Evolutionary conservation across 83 land plant genomes (phyloP).

Genomic region (Isoetes engelmannii): DNA sequence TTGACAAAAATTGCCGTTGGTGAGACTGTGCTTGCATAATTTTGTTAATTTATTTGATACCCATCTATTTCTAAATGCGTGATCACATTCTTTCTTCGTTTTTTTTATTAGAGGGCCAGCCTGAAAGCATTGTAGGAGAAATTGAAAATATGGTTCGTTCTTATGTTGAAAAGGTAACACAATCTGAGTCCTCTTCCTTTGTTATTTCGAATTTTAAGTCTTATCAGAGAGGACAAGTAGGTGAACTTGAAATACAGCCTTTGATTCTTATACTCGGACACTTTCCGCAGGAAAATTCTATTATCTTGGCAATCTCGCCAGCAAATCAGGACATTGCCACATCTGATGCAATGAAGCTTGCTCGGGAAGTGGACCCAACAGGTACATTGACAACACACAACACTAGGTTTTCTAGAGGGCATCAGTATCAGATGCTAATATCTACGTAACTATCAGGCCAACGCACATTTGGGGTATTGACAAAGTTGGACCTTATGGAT

Average conservation of each 20-base stretch:
- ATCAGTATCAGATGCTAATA: background rate
- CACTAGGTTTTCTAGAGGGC: background rate
- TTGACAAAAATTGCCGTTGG: constrained; percentile 89
- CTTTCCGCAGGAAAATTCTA: constrained; percentile 56
- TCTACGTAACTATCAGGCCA: background rate
- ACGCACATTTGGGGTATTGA: constrained; percentile 14
- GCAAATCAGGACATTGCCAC: constrained; percentile 96
- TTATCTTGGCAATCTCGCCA: constrained; percentile 89
- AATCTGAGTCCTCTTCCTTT: background rate
- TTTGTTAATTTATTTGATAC: background rate
- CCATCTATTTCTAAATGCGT: background rate
- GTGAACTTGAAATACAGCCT: background rate
- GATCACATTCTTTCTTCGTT: background rate
- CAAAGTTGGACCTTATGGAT: constrained; percentile 12
- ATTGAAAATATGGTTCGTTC: constrained; percentile 87
- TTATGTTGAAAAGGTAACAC: constrained; percentile 84
- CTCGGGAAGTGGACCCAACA: constrained; percentile 84
- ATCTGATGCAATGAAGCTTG: constrained; percentile 87
- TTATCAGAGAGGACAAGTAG: background rate
- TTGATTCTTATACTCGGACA: background rate
- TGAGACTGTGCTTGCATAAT: constrained; percentile 18
- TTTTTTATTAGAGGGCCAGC: constrained; percentile 65
- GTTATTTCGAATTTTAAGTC: background rate
- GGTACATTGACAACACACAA: constrained; percentile 28
- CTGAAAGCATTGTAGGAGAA: constrained; percentile 65